phyloP scores from a whole-genome alignment of 345 rosid genomes.

The Eucalyptus cladocalyx region DNA sequence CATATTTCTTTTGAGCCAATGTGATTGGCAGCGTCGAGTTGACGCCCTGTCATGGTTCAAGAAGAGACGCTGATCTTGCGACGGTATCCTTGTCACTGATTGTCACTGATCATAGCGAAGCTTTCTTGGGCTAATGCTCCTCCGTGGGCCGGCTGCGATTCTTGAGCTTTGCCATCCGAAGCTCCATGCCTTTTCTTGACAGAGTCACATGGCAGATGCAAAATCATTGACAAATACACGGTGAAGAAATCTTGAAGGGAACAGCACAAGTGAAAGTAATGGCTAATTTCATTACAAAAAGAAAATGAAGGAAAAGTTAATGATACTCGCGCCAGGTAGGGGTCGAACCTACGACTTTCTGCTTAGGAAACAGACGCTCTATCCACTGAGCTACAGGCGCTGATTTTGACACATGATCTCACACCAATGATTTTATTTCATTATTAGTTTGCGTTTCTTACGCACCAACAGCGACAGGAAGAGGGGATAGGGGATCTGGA shows the following conservation, averaged over 20 bases:
- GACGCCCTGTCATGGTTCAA: neutral
- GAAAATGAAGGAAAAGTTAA: fast-evolving
- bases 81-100: neutral
- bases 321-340: slow-evolving; percentile 60
- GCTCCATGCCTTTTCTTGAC: neutral
- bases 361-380: slow-evolving; percentile 99
- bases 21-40: neutral
- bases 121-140: neutral
- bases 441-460: fast-evolving
- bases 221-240: neutral
- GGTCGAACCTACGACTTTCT: slow-evolving; percentile 95
- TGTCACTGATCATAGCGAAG: neutral
- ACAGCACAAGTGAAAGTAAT: neutral
- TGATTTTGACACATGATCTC: fast-evolving
- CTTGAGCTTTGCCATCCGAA: neutral
- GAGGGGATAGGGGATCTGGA: neutral
- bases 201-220: neutral
- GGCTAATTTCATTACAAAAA: neutral
- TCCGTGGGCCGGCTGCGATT: fast-evolving
- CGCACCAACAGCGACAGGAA: neutral
- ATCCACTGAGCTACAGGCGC: slow-evolving; percentile 99
- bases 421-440: fast-evolving
- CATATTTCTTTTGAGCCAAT: neutral
- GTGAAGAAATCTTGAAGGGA: neutral
- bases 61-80: neutral